phyloP scores from a whole-genome alignment of 257 asterid genomes.

The Solanum paucissectum region DNA sequence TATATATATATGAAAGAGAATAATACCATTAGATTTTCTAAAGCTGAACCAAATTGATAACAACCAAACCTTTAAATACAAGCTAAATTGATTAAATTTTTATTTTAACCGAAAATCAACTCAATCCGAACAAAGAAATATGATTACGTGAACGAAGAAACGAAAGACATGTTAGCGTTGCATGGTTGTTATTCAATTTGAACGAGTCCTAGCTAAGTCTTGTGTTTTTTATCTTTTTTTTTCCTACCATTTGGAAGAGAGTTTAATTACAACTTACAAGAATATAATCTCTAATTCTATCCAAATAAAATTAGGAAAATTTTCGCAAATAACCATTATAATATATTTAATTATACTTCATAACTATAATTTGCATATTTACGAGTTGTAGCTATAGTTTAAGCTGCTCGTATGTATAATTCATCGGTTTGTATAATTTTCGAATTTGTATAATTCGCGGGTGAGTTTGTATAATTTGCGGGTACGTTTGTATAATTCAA shows the following conservation, averaged over 20 bases:
- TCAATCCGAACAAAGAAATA: not conserved
- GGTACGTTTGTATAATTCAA: too few relatives aligned
- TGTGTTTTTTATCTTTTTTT: not conserved
- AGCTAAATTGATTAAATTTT: too few relatives aligned
- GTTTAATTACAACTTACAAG: not conserved
- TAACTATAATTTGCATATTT: too few relatives aligned
- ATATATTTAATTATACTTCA: too few relatives aligned
- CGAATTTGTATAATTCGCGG: too few relatives aligned
- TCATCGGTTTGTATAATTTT: too few relatives aligned
- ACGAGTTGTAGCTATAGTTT: too few relatives aligned
- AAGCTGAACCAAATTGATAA: not conserved
- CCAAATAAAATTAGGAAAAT: not conserved
- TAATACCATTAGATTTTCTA: not conserved
- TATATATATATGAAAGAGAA: not conserved
- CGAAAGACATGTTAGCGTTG: not conserved
- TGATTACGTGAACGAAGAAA: not conserved
- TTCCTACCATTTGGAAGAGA: not conserved
- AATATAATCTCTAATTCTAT: not conserved
- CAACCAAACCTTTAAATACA: not conserved
- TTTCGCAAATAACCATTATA: too few relatives aligned
- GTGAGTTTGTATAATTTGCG: too few relatives aligned
- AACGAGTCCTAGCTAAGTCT: not conserved
- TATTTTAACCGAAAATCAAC: too few relatives aligned
- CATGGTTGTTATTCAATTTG: not conserved
- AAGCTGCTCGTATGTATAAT: too few relatives aligned